Evolutionary conservation across 2,329 filamentous ascomycete species (phyloP), one percentile per base, ranked within the genome.

Genomic region (Apiospora marii): DNA sequence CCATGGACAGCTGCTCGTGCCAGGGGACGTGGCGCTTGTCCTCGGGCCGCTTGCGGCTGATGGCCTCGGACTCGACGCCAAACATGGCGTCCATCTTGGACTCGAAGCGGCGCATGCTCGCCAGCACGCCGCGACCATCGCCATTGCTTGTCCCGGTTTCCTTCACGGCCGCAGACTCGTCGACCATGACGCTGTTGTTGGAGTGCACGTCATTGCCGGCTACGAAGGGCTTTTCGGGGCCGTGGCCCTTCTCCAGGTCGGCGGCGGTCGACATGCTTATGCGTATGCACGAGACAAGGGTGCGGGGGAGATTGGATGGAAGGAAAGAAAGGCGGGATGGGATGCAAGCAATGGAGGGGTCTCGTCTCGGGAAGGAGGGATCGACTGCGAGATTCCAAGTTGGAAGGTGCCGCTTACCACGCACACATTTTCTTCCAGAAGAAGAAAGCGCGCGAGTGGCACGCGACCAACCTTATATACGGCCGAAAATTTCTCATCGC

Each of bases 11-110:
- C 67, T 77, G 71, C 64, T 77, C 72, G 34, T 77, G 72, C 75
- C 76, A 77, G 37, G 71, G 72, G 3, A 77, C 76, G 2, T 67
- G 68, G 73, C 84, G 83, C 76, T 85, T 84, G 58, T 86, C 82
- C 77, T 86, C 83, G 46, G 86, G 83, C 7, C 81, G 81, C 74
- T 86, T 85, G 71, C 87, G 83, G 13, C 80, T 79, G 67, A 87
- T 83, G 61, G 84, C 85, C 68, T 86, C 79, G 2, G 85, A 82
- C 78, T 88, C 87, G 72, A 88, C 81, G 24, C 87, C 87, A 53
- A 88, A 77, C 74, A 82, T 85, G 64, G 76, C 77, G 77, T 88
- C 87, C 76, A 87, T 34, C 10, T 43, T n/a, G 46, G 19, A 34
- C 49, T 70, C 68, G 43, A 70, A 58, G 10, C 48, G 68, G 22